These are phyloP conservation scores for Chaetomium sp. DNA, from an alignment of 2,329 filamentous ascomycete species.

Conservation along the genomic window DNA sequence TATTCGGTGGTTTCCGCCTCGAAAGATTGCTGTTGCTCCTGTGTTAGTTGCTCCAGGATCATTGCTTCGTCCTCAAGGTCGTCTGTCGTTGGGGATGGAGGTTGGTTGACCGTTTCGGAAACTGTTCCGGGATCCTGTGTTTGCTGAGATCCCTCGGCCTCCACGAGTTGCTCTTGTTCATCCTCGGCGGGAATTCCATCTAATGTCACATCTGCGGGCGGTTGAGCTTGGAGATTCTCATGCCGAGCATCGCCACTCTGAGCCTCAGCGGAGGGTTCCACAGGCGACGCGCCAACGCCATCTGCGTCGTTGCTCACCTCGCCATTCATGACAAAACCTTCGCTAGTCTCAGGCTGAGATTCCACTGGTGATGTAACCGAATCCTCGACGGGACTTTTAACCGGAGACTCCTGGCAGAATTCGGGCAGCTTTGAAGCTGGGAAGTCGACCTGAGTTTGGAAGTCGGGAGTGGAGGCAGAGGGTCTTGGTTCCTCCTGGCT, in stretches of 20 bases:
- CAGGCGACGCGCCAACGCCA: neutral
- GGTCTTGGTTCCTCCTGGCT: neutral
- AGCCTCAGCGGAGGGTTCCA: neutral
- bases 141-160: neutral
- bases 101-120: neutral
- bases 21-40: constrained; percentile 16
- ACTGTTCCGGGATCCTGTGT: neutral
- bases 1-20: neutral
- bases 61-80: constrained; percentile 20
- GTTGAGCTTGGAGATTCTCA: neutral
- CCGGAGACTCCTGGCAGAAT: neutral
- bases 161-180: neutral
- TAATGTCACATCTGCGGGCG: neutral
- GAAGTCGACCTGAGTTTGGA: neutral
- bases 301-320: neutral
- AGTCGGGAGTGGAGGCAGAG: too few relatives aligned
- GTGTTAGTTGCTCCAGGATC: constrained; percentile 21
- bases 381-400: neutral
- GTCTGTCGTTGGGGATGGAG: neutral
- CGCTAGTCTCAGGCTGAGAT: neutral
- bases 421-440: neutral
- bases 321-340: neutral
- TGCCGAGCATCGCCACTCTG: neutral
- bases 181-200: neutral
- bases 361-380: neutral